Conservation (phyloP, 2,329 filamentous ascomycete genomes). For the Clonostachys byssicola region DNA sequence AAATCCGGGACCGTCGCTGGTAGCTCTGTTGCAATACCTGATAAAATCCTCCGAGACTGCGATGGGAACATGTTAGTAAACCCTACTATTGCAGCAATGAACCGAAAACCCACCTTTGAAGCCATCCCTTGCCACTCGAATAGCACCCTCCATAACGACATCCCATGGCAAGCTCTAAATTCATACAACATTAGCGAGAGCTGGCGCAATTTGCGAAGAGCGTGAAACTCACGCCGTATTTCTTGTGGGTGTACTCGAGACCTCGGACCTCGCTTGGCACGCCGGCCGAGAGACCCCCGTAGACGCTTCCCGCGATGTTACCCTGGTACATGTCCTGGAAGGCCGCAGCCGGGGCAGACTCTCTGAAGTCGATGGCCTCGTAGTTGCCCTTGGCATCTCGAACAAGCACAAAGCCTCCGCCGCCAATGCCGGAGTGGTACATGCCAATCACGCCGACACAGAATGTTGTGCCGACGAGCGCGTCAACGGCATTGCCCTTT, state of each 20-base stretch:
- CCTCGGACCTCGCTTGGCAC: constrained; percentile 76
- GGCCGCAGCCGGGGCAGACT: constrained; percentile 79
- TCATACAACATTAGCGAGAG: neutral
- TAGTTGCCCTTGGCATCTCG: constrained; percentile 69
- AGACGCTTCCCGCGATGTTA: constrained; percentile 62
- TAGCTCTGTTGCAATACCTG: constrained; percentile 4
- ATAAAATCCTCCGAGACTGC: constrained; percentile 68
- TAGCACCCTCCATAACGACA: constrained; percentile 68
- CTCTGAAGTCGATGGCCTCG: constrained; percentile 86
- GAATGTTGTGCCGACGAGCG: constrained; percentile 68
- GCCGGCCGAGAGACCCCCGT: constrained; percentile 67
- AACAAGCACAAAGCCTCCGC: constrained; percentile 86
- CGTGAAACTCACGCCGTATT: constrained; percentile 53
- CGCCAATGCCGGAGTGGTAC: constrained; percentile 81
- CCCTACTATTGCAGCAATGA: neutral
- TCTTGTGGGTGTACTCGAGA: constrained; percentile 71
- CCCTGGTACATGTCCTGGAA: constrained; percentile 80
- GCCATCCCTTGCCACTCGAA: constrained; percentile 68
- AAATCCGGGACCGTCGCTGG: constrained; percentile 46
- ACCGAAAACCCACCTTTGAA: constrained; percentile 44
- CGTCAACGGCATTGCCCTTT: constrained; percentile 73
- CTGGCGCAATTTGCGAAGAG: neutral
- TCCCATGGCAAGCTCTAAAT: constrained; percentile 56
- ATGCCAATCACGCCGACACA: constrained; percentile 73
- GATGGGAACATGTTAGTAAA: neutral